A percentile compares a stretch with the other conserved stretches of the same genome.
Conservation (phyloP, 139 green algal species). For the Chlorella sp. region DNA sequence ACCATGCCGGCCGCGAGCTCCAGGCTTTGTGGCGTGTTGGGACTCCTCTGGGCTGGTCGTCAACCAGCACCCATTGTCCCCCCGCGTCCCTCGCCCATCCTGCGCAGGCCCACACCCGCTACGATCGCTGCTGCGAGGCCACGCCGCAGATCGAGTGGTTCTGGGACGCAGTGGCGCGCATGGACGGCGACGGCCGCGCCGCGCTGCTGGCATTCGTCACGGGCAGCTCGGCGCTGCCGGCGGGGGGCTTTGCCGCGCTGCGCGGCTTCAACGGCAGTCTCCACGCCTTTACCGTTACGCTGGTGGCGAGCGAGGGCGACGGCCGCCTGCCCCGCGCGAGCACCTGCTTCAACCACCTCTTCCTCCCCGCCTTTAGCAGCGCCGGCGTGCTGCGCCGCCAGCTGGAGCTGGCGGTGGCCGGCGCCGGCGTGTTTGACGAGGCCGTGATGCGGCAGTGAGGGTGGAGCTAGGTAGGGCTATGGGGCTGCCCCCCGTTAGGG, state of each 20-base stretch:
- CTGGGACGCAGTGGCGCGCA: slow-evolving; percentile 15
- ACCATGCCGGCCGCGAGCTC: no score
- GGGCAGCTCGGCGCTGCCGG: slow-evolving; percentile 25
- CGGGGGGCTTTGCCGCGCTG: slow-evolving; percentile 43
- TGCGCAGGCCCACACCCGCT: slow-evolving; percentile 6
- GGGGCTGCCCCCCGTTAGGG: no score
- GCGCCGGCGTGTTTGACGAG: slow-evolving; percentile 29
- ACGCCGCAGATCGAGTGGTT: slow-evolving; percentile 31
- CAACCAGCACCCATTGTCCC: no score
- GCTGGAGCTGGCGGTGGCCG: slow-evolving; percentile 25
- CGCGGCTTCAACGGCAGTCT: slow-evolving; percentile 36
- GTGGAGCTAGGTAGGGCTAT: no score
- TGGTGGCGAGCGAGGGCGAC: slow-evolving; percentile 28
- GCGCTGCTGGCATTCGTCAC: slow-evolving; percentile 43
- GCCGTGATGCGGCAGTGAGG: no score
- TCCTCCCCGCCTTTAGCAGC: slow-evolving; percentile 32
- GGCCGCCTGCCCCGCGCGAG: slow-evolving; percentile 33
- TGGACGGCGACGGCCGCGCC: not conserved
- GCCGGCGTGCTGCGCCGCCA: slow-evolving; percentile 18
- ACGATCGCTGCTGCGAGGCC: not conserved
- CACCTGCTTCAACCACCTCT: slow-evolving; percentile 53
- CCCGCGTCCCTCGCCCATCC: no score
- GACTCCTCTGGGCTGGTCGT: no score
- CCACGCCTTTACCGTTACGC: slow-evolving; percentile 37
- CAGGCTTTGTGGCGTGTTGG: no score